Evolutionary conservation across 176 grass and related monocot species (phyloP).

Genomic region (Canna indica): DNA sequence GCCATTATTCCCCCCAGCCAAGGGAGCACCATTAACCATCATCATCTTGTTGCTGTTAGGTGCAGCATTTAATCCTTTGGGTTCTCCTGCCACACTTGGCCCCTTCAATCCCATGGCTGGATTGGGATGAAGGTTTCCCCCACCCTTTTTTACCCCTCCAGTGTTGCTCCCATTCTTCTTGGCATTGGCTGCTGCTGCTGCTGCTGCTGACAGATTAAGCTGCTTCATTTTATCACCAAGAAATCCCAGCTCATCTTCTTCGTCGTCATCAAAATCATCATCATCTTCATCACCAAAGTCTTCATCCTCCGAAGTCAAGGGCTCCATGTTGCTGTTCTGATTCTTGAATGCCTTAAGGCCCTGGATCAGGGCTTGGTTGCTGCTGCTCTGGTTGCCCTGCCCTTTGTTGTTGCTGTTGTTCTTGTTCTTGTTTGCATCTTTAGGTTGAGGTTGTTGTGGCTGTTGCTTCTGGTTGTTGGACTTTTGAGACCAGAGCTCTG

Average conservation of each 20-base stretch:
- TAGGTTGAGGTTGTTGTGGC: slow-evolving; percentile 25
- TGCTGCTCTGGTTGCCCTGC: slow-evolving; percentile 38
- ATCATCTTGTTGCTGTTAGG: slow-evolving; percentile 37
- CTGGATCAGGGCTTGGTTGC: slow-evolving; percentile 56
- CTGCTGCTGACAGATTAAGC: slow-evolving; percentile 26
- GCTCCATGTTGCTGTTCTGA: slow-evolving; percentile 58
- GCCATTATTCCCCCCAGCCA: slow-evolving; percentile 26
- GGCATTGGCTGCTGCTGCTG: slow-evolving; percentile 8
- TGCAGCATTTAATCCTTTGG: slow-evolving; percentile 29
- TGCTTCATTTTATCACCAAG: slow-evolving; percentile 70
- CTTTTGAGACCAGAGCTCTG: slow-evolving; percentile 71
- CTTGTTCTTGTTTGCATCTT: slow-evolving; percentile 31
- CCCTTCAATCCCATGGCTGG: slow-evolving; percentile 50
- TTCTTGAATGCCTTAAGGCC: slow-evolving; percentile 81
- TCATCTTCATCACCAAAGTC: slow-evolving; percentile 34
- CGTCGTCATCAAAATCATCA: slow-evolving; percentile 27
- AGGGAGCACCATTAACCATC: slow-evolving; percentile 26
- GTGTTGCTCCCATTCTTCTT: slow-evolving; percentile 42
- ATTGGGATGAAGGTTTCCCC: background rate
- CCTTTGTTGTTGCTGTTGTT: slow-evolving; percentile 52
- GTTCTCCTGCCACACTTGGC: slow-evolving; percentile 27
- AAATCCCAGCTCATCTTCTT: slow-evolving; percentile 50
- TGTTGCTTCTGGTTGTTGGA: slow-evolving; percentile 44
- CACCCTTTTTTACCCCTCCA: slow-evolving; percentile 35
- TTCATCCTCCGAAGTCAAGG: slow-evolving; percentile 57